Percentiles rank a stretch among this genome's conserved stretches.
Evolutionary conservation across 1,284 basidiomycete species (phyloP).

Genomic region (Uromyces viciae-fabae): DNA sequence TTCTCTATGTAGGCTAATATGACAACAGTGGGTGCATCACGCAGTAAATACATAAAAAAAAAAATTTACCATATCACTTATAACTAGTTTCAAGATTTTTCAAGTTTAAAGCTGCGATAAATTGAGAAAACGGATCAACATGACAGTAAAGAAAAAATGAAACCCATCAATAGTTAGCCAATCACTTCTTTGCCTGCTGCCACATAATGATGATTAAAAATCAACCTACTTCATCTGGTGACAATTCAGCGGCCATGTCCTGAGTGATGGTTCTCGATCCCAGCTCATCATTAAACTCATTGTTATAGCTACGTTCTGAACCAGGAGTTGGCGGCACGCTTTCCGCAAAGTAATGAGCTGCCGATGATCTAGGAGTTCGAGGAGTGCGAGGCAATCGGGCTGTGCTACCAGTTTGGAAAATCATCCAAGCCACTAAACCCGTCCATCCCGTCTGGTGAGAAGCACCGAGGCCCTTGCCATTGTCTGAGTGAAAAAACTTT

Average conservation of each 20-base stretch:
- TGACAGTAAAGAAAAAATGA: not conserved
- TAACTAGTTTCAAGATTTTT: not conserved
- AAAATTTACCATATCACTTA: not conserved
- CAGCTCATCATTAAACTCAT: not conserved
- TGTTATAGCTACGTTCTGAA: conserved; percentile 28
- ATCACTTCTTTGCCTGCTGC: no score
- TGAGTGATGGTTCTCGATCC: not conserved
- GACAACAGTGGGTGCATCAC: no score
- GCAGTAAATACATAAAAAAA: not conserved
- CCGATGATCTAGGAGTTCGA: conserved; percentile 76
- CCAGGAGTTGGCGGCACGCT: conserved; percentile 45
- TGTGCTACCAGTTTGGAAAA: conserved; percentile 50
- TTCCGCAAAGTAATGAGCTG: conserved; percentile 88
- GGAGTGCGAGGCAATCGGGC: conserved; percentile 53
- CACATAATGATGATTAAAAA: not conserved
- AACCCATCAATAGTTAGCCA: not conserved
- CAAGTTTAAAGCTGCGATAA: not conserved
- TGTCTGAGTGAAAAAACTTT: conserved; percentile 91
- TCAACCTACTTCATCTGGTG: conserved; percentile 42
- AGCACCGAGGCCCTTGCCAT: conserved; percentile 84
- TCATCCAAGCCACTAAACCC: conserved; percentile 51
- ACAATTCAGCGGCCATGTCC: conserved; percentile 24
- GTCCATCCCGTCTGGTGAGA: conserved; percentile 97
- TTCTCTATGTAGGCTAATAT: no score
- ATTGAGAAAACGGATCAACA: not conserved